Evolutionary conservation across 1,284 basidiomycete genomes (phyloP).

Genomic region (Vanrija sp.): DNA sequence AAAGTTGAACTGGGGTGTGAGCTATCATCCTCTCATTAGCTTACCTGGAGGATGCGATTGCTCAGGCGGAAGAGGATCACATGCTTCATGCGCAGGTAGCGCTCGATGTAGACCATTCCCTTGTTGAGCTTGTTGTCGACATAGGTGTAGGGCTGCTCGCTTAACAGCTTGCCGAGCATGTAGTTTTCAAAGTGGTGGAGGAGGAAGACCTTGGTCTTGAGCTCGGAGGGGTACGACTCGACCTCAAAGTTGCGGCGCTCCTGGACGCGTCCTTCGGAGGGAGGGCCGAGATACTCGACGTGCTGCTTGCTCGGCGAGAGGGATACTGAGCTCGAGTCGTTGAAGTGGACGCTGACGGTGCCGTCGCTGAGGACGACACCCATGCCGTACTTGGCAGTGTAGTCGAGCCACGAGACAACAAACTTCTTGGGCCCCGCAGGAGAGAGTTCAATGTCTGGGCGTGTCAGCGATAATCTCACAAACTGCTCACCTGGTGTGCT

Average conservation of each 20-base stretch:
- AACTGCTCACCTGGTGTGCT: slow-evolving; percentile 50
- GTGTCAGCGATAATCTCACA: background rate
- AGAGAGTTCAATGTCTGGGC: slow-evolving; percentile 31
- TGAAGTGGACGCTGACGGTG: slow-evolving; percentile 90
- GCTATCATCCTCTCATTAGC: slow-evolving; percentile 20
- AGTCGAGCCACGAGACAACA: slow-evolving; percentile 96
- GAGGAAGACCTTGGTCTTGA: slow-evolving; percentile 83
- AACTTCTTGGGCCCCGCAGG: slow-evolving; percentile 74
- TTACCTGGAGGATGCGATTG: slow-evolving; percentile 84
- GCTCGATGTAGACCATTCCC: slow-evolving; percentile 92
- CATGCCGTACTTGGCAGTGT: slow-evolving; percentile 98
- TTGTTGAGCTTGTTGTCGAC: slow-evolving; percentile 63
- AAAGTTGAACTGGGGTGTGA: slow-evolving; percentile 73
- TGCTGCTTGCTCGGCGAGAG: slow-evolving; percentile 81
- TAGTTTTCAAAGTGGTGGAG: slow-evolving; percentile 89
- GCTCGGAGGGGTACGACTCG: slow-evolving; percentile 51
- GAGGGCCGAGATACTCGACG: slow-evolving; percentile 68
- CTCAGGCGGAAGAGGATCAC: slow-evolving; percentile 95
- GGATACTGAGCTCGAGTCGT: slow-evolving; percentile 83
- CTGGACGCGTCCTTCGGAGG: slow-evolving; percentile 25
- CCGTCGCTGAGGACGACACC: slow-evolving; percentile 95
- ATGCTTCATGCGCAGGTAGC: slow-evolving; percentile 92
- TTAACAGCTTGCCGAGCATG: slow-evolving; percentile 80
- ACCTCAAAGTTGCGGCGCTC: slow-evolving; percentile 42
- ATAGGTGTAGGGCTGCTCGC: slow-evolving; percentile 71